These are phyloP conservation scores for Cryptococcus hybrid DNA, from an alignment of 1,284 basidiomycete species.

Conservation along the genomic window DNA sequence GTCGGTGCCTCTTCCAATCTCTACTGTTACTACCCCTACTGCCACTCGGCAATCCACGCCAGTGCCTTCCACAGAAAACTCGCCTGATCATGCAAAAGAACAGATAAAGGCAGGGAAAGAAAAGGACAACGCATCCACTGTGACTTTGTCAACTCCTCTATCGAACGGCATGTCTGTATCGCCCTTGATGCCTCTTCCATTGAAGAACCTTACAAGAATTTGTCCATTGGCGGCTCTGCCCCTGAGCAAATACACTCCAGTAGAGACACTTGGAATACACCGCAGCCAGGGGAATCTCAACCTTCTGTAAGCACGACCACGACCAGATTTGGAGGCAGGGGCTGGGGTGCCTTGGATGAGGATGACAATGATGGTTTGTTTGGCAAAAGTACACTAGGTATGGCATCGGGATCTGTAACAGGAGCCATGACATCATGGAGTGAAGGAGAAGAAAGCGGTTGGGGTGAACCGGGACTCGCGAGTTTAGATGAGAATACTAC, in stretches of 20 bases:
- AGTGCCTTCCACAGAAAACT: conserved; percentile 6
- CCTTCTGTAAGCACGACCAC: background rate
- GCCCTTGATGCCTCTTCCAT: conserved; percentile 34
- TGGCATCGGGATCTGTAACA: conserved; percentile 8
- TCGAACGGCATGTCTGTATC: conserved; percentile 41
- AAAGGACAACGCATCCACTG: background rate
- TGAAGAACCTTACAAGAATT: conserved; percentile 38
- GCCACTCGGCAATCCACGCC: conserved; percentile 27
- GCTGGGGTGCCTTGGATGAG: conserved; percentile 37
- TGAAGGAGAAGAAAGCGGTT: conserved; percentile 19
- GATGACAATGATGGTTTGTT: conserved; percentile 27
- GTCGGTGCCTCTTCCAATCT: conserved; percentile 36
- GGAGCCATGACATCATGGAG: conserved; percentile 11
- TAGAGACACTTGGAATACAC: conserved; percentile 10
- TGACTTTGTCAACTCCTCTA: conserved; percentile 21
- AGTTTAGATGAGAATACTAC: too few relatives aligned
- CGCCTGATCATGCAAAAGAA: background rate
- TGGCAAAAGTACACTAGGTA: conserved; percentile 21
- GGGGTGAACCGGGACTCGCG: conserved; percentile 19
- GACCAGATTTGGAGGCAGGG: conserved; percentile 31
- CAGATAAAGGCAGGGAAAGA: too few relatives aligned
- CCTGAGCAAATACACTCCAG: conserved; percentile 1
- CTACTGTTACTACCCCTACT: conserved; percentile 25
- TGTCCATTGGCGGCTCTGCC: conserved; percentile 31
- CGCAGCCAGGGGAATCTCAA: background rate